These are phyloP conservation scores for Phyllosticta citrichinensis DNA, from an alignment of 2,329 filamentous ascomycete genomes.

Conservation along the genomic window DNA sequence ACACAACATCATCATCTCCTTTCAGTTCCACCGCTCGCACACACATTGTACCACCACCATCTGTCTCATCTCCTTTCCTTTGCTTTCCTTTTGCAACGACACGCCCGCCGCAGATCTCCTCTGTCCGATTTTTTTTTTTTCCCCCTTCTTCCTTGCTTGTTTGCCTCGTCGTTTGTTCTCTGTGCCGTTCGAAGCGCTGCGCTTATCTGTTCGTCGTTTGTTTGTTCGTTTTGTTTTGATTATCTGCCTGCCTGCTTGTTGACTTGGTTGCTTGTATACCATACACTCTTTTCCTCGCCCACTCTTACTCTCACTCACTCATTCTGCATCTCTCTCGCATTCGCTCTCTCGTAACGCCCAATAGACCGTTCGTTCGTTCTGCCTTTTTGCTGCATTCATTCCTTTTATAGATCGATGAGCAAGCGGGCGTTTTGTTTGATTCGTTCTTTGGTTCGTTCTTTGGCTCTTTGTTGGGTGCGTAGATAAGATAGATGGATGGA, in stretches of 20 bases:
- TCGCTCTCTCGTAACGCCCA: neutral
- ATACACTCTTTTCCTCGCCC: no score
- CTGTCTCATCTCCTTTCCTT: neutral
- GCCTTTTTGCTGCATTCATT: no score
- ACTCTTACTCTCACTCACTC: neutral
- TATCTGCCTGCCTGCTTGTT: neutral
- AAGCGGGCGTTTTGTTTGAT: no score
- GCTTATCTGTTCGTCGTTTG: no score
- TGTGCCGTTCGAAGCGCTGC: neutral
- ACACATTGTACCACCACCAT: no score
- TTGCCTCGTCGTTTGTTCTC: neutral
- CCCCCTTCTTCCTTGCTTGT: neutral
- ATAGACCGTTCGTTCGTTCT: no score
- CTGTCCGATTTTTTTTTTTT: neutral
- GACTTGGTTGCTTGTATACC: neutral
- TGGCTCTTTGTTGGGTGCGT: no score
- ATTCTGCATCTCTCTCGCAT: neutral
- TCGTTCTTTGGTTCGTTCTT: no score
- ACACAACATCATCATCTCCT: neutral
- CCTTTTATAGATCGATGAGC: no score
- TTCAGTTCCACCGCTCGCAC: no score
- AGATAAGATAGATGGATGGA: no score
- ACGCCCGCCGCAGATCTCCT: neutral
- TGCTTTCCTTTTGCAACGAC: neutral
- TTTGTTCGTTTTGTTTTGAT: no score